A percentile compares a stretch with the other conserved stretches of the same genome.
Conservation (phyloP, 2,329 filamentous ascomycete species). For the Microsporum audouinii region DNA sequence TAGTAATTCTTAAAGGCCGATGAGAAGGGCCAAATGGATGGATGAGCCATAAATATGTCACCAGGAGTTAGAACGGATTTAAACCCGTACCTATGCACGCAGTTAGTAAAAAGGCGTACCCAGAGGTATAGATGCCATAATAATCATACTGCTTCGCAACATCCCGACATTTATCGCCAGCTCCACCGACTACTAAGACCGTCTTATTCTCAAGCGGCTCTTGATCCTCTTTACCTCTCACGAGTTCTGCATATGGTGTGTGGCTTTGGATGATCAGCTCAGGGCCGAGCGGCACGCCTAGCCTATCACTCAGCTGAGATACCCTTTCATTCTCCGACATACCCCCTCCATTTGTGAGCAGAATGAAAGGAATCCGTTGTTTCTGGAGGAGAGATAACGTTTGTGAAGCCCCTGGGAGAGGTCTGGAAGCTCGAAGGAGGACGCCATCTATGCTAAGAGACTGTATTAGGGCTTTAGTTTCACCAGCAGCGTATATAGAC, state of each 20-base stretch:
- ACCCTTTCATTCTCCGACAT: conserved; percentile 66
- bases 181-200: conserved; percentile 62
- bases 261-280: conserved; percentile 79
- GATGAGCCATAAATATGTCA: conserved; percentile 66
- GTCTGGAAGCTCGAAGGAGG: conserved; percentile 68
- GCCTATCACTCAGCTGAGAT: conserved; percentile 53
- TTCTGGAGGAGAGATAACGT: conserved; percentile 61
- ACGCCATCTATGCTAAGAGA: conserved; percentile 72
- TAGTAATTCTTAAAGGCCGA: conserved; percentile 54
- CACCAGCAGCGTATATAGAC: not conserved
- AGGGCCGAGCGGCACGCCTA: conserved; percentile 53
- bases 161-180: conserved; percentile 53
- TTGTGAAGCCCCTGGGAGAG: conserved; percentile 65
- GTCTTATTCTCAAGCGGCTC: conserved; percentile 49
- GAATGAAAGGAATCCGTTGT: conserved; percentile 75
- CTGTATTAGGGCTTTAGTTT: not conserved
- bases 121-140: not conserved
- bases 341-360: conserved; percentile 91
- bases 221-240: conserved; percentile 46
- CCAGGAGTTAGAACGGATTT: conserved; percentile 71
- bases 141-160: conserved; percentile 55
- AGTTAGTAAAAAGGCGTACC: not conserved
- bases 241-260: conserved; percentile 69
- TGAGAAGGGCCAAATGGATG: conserved; percentile 74
- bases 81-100: conserved; percentile 53